phyloP scores from a whole-genome alignment of 2,329 filamentous ascomycete species.

The Calonectria fujianensis region DNA sequence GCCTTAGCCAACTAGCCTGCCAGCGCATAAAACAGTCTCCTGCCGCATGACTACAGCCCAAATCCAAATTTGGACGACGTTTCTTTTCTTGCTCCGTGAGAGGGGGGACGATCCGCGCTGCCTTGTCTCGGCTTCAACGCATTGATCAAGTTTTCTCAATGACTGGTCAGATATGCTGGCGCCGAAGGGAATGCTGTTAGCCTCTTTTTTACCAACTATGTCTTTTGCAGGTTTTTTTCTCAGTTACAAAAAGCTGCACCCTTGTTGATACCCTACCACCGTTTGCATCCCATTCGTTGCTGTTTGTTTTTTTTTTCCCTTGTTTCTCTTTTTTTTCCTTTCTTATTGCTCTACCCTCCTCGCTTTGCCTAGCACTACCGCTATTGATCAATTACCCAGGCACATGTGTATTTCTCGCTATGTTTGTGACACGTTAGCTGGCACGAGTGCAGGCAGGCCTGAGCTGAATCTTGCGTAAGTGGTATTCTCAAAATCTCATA shows the following conservation, averaged over 20 bases:
- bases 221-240: slow-evolving; percentile 17
- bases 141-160: slow-evolving; percentile 46
- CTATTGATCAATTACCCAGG: not conserved
- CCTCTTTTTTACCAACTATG: slow-evolving; percentile 6
- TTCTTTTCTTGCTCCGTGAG: slow-evolving; percentile 44
- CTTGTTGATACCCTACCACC: slow-evolving; percentile 27
- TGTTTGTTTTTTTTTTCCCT: slow-evolving; percentile 14
- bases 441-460: not conserved
- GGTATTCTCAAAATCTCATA: slow-evolving; percentile 21
- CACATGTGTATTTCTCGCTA: not conserved
- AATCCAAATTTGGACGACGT: slow-evolving; percentile 44
- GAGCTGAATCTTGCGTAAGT: slow-evolving; percentile 17
- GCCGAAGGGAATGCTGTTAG: slow-evolving; percentile 35
- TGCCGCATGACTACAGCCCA: slow-evolving; percentile 50
- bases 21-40: slow-evolving; percentile 54
- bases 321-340: not conserved
- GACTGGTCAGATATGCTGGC: slow-evolving; percentile 49
- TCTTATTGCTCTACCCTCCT: not conserved
- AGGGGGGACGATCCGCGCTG: slow-evolving; percentile 42
- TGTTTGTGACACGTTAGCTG: slow-evolving; percentile 10
- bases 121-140: slow-evolving; percentile 44
- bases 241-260: slow-evolving; percentile 15
- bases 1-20: slow-evolving; percentile 45
- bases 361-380: not conserved
- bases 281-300: slow-evolving; percentile 9